Evolutionary conservation across 306 rosid genomes (phyloP).

Genomic region (Ormosia emarginata): DNA sequence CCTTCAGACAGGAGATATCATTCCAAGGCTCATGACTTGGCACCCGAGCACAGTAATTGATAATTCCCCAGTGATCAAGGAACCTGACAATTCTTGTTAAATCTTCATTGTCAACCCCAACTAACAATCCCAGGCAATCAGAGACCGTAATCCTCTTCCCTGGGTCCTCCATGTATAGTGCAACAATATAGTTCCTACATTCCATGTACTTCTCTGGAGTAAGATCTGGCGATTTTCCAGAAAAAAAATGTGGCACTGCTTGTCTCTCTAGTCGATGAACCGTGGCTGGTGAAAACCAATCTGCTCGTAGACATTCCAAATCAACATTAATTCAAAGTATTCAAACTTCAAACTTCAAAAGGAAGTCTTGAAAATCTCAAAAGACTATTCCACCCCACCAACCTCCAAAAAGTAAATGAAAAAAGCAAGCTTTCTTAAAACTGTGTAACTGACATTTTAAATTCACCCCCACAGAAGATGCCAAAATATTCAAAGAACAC

Average conservation of each 20-base stretch:
- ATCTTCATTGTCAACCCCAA: constrained; percentile 66
- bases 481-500: not conserved
- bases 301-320: constrained; percentile 46
- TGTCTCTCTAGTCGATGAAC: constrained; percentile 97
- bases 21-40: constrained; percentile 53
- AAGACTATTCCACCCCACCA: not conserved
- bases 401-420: not conserved
- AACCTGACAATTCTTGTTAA: constrained; percentile 75
- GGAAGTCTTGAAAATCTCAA: not conserved
- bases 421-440: not conserved
- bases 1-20: constrained; percentile 58
- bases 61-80: constrained; percentile 98
- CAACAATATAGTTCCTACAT: constrained; percentile 79
- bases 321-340: not conserved
- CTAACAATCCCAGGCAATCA: constrained; percentile 57
- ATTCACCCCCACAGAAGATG: not conserved
- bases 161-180: constrained; percentile 84
- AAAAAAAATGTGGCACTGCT: constrained; percentile 95
- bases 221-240: constrained; percentile 63
- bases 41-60: constrained; percentile 72
- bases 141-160: constrained; percentile 59
- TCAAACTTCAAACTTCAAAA: not conserved
- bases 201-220: constrained; percentile 96
- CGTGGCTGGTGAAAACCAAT: constrained; percentile 92
- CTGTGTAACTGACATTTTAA: not conserved